These are phyloP conservation scores for Scutellaria baicalensis DNA, from an alignment of 257 asterid genomes.

Conservation along the genomic window DNA sequence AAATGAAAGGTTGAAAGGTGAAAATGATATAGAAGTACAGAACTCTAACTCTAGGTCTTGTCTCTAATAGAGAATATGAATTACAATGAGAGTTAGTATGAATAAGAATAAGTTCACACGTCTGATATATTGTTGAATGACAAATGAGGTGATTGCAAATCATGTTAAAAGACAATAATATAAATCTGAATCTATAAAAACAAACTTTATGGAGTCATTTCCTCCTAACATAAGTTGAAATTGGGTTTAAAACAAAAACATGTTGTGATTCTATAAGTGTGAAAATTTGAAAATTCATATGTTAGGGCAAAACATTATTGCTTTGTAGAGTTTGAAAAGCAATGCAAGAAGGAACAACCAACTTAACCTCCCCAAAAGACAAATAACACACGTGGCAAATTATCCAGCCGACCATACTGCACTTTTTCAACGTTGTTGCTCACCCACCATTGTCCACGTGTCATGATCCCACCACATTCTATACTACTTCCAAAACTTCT, in stretches of 20 bases:
- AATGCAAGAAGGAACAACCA: neutral
- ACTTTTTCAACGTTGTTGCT: constrained; percentile 62
- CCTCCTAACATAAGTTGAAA: too few species aligned
- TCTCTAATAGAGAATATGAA: too few species aligned
- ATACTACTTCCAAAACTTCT: constrained; percentile 18
- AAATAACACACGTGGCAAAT: constrained; percentile 29
- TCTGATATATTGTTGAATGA: too few species aligned
- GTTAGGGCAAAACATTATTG: neutral
- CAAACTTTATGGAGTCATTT: too few species aligned
- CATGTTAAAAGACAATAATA: too few species aligned
- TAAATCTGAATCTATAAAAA: too few species aligned
- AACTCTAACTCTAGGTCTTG: too few species aligned
- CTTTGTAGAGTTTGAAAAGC: constrained; percentile 1
- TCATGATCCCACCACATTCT: constrained; percentile 17
- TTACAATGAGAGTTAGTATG: too few species aligned
- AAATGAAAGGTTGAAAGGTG: too few species aligned
- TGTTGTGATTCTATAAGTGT: neutral
- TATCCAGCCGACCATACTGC: constrained; percentile 46
- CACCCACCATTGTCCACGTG: constrained; percentile 72
- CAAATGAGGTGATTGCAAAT: too few species aligned
- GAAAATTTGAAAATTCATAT: constrained; percentile 10
- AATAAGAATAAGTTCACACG: too few species aligned
- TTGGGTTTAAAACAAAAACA: neutral
- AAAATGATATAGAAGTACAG: too few species aligned
- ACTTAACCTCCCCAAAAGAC: neutral